phyloP scores from a whole-genome alignment of 257 asterid species.

The Scutellaria minor region DNA sequence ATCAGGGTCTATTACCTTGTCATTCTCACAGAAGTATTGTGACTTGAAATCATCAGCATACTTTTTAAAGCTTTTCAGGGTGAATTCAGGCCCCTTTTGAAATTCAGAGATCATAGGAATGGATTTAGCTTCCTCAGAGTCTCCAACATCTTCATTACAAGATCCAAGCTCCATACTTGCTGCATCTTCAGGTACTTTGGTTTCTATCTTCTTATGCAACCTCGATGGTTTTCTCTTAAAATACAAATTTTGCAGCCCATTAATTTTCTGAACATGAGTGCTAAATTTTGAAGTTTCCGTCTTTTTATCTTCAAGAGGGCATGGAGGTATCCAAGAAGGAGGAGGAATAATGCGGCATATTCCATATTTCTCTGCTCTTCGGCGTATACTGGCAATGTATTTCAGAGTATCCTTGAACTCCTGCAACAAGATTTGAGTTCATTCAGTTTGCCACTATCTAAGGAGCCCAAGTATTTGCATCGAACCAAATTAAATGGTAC shows the following conservation, averaged over 20 bases:
- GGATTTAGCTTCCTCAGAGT: slow-evolving; percentile 38
- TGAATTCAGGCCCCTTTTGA: slow-evolving; percentile 63
- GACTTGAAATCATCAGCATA: slow-evolving; percentile 77
- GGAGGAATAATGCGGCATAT: slow-evolving; percentile 97
- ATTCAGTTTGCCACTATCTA: slow-evolving; percentile 39
- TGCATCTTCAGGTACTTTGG: slow-evolving; percentile 43
- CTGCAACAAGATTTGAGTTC: slow-evolving; percentile 56
- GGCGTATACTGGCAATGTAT: slow-evolving; percentile 68
- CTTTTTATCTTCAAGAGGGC: slow-evolving; percentile 46
- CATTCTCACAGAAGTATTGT: slow-evolving; percentile 58
- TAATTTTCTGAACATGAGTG: slow-evolving; percentile 57
- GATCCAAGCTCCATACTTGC: slow-evolving; percentile 30
- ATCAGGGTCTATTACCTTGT: slow-evolving; percentile 34
- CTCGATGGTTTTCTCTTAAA: slow-evolving; percentile 42
- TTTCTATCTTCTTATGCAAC: slow-evolving; percentile 39
- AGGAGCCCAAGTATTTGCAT: slow-evolving; percentile 31
- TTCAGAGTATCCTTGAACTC: slow-evolving; percentile 79
- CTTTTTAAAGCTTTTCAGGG: slow-evolving; percentile 60
- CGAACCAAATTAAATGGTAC: slow-evolving; percentile 24
- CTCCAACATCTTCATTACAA: slow-evolving; percentile 33
- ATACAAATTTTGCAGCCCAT: slow-evolving; percentile 48
- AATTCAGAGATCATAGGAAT: slow-evolving; percentile 37
- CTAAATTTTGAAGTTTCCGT: slow-evolving; percentile 53
- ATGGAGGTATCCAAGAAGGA: slow-evolving; percentile 72
- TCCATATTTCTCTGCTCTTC: slow-evolving; percentile 66